Percentiles rank a stretch among this genome's conserved stretches.
Conservation (phyloP, 305 asterid species). For the Rubia peregrina region DNA sequence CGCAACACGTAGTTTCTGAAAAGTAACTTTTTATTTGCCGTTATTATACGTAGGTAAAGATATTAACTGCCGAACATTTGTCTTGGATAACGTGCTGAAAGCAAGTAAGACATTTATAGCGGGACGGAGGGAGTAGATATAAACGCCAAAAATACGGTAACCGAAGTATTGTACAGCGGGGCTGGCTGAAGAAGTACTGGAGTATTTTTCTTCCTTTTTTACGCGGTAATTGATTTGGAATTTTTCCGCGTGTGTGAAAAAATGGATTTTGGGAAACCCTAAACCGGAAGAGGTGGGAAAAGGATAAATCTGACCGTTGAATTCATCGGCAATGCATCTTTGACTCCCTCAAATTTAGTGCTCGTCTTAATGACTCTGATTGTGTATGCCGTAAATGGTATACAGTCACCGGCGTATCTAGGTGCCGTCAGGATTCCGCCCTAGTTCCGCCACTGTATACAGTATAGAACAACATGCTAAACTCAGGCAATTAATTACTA, state of each 20-base stretch:
- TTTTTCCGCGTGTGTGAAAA: background rate
- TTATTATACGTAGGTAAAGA: no score
- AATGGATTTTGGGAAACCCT: background rate
- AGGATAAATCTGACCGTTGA: conserved; percentile 12
- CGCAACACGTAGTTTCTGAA: no score
- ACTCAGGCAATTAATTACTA: no score
- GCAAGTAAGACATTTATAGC: no score
- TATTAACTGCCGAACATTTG: no score
- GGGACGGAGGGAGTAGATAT: no score
- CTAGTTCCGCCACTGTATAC: no score
- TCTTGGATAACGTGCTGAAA: no score
- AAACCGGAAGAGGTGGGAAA: background rate
- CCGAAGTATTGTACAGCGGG: background rate
- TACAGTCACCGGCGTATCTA: no score
- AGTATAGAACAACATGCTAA: no score
- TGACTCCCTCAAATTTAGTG: background rate
- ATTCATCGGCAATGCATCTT: background rate
- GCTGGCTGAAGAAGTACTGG: background rate
- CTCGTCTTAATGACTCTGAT: background rate
- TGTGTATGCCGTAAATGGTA: background rate
- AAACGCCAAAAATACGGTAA: background rate
- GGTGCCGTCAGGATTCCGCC: no score
- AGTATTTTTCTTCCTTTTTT: background rate
- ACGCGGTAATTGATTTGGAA: conserved; percentile 7
- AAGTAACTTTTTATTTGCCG: no score